Percentiles rank a stretch among this genome's conserved stretches.
phyloP scores from a whole-genome alignment of 192 early-diverging fungal genomes.

The Coemansia sp. region DNA sequence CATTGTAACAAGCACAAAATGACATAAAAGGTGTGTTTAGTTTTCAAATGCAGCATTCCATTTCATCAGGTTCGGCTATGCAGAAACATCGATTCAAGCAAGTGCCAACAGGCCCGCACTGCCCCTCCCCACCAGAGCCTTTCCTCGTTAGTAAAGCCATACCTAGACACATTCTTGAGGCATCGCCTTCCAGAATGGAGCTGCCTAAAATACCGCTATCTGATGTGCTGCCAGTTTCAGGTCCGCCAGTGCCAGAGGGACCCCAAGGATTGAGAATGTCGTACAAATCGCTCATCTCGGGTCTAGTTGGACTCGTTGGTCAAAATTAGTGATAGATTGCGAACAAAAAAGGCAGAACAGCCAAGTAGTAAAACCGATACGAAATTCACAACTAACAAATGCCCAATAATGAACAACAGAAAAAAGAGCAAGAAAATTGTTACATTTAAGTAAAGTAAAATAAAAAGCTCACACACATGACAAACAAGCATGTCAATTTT shows the following conservation, averaged over 20 bases:
- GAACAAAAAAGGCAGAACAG: background rate
- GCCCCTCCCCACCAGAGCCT: too few relatives aligned
- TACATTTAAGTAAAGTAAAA: too few relatives aligned
- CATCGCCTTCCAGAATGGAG: slow-evolving; percentile 3
- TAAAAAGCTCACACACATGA: too few relatives aligned
- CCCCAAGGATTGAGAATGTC: slow-evolving; percentile 57
- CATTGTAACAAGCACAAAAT: background rate
- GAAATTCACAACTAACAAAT: slow-evolving; percentile 3
- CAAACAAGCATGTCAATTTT: too few relatives aligned
- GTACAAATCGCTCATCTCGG: slow-evolving; percentile 53
- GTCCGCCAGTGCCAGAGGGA: slow-evolving; percentile 16
- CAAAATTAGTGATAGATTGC: background rate
- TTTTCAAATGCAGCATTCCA: background rate
- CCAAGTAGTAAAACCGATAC: background rate
- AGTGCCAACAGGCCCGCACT: too few relatives aligned
- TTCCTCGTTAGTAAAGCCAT: slow-evolving; percentile 10
- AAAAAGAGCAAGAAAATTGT: too few relatives aligned
- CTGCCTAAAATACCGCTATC: background rate
- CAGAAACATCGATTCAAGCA: too few relatives aligned
- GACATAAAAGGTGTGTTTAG: background rate
- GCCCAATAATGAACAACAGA: background rate
- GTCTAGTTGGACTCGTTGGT: background rate
- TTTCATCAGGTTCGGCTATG: too few relatives aligned
- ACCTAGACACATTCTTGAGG: slow-evolving; percentile 43
- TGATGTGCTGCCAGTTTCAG: slow-evolving; percentile 1